Conservation (phyloP, 768 basidiomycete genomes). For the Podaxis carcinomalis region DNA sequence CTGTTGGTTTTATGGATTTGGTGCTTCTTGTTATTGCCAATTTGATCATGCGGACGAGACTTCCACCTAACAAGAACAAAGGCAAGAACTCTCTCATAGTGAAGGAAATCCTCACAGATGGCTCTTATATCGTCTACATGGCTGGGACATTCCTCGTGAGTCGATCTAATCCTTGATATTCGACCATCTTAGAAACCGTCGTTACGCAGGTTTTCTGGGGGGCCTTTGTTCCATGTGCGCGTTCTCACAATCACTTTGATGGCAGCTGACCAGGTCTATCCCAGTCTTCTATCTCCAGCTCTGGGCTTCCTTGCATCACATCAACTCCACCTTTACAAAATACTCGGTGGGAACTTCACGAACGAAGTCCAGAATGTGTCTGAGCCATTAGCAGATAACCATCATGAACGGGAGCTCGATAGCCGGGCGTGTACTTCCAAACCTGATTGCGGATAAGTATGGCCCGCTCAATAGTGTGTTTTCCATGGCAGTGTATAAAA, state of each 20-base stretch:
- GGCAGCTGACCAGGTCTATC: background rate
- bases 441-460: constrained; percentile 44
- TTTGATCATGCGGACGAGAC: constrained; percentile 37
- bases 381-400: constrained; percentile 32
- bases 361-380: background rate
- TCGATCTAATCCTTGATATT: background rate
- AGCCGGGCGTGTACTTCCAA: constrained; percentile 58
- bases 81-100: constrained; percentile 21
- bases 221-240: constrained; percentile 46
- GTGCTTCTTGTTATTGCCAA: constrained; percentile 41
- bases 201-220: constrained; percentile 41
- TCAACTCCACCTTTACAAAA: constrained; percentile 34
- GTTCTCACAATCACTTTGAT: background rate
- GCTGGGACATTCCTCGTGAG: constrained; percentile 37
- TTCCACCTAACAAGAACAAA: constrained; percentile 24
- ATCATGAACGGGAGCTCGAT: constrained; percentile 50
- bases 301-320: constrained; percentile 36
- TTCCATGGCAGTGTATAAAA: background rate
- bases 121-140: constrained; percentile 36
- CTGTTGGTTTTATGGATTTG: constrained; percentile 42
- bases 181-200: background rate
- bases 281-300: constrained; percentile 51
- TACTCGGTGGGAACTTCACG: constrained; percentile 31
- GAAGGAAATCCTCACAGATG: constrained; percentile 34
- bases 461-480: constrained; percentile 46